phyloP scores from a whole-genome alignment of 805 yeast genomes.

The Jamesozyma gamospora region DNA sequence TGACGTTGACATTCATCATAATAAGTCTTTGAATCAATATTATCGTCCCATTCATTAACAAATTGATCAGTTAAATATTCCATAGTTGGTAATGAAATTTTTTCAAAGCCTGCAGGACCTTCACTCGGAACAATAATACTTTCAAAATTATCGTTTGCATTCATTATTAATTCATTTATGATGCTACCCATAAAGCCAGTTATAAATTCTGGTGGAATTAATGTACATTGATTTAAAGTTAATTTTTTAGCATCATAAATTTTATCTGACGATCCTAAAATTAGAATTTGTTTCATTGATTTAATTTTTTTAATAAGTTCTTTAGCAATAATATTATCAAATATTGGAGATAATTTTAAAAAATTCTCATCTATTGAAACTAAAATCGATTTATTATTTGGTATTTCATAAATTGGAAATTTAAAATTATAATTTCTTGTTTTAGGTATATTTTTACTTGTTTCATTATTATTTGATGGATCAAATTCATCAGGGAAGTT shows the following conservation, averaged over 20 bases:
- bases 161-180: conserved; percentile 23
- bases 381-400: conserved; percentile 11
- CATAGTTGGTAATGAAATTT: conserved; percentile 29
- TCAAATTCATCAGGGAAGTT: conserved; percentile 22
- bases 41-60: conserved; percentile 8
- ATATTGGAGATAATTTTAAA: conserved; percentile 29
- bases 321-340: conserved; percentile 24
- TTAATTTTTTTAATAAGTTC: conserved; percentile 16
- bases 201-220: conserved; percentile 52
- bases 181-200: conserved; percentile 47
- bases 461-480: conserved; percentile 5
- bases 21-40: conserved; percentile 9
- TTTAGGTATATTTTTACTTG: neutral
- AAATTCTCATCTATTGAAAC: conserved; percentile 23
- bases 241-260: conserved; percentile 17
- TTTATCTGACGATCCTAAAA: conserved; percentile 25
- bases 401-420: conserved; percentile 15
- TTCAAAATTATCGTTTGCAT: conserved; percentile 7
- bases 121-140: conserved; percentile 38
- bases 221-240: conserved; percentile 18
- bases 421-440: conserved; percentile 8
- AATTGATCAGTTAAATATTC: conserved; percentile 20
- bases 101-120: conserved; percentile 54
- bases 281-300: conserved; percentile 29
- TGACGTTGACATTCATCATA: conserved; percentile 20